Percentiles rank a stretch among this genome's conserved stretches.
These are phyloP conservation scores for Komagataea norvegica DNA, from an alignment of 1,139 yeast species.

Conservation along the genomic window DNA sequence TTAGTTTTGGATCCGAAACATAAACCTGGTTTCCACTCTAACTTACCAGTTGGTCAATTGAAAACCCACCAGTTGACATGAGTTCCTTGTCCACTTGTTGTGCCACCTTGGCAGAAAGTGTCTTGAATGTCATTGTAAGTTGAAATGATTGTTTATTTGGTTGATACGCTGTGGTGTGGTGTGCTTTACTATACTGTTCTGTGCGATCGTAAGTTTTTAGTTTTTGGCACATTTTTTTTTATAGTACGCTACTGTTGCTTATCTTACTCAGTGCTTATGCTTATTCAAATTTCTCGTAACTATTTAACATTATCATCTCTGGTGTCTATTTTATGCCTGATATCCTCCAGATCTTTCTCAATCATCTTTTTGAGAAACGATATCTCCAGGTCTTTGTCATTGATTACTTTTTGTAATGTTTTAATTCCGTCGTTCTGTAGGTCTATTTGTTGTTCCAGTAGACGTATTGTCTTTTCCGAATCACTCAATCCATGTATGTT, in stretches of 20 bases:
- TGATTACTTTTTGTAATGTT: neutral
- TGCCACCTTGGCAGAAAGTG: constrained; percentile 64
- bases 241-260: too few species aligned
- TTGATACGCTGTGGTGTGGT: too few species aligned
- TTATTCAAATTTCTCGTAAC: too few species aligned
- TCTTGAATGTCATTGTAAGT: constrained; percentile 26
- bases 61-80: constrained; percentile 79
- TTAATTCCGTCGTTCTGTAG: constrained; percentile 3
- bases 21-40: neutral
- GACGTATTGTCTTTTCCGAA: neutral
- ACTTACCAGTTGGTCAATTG: constrained; percentile 73
- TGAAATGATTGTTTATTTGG: neutral
- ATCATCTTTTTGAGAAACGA: constrained; percentile 23
- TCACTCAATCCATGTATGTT: too few species aligned
- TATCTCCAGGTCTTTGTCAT: constrained; percentile 20
- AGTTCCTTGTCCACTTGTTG: constrained; percentile 77
- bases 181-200: too few species aligned
- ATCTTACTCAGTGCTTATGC: too few species aligned
- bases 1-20: neutral
- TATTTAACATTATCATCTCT: too few species aligned
- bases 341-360: constrained; percentile 22
- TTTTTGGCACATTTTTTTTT: too few species aligned
- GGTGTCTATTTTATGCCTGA: constrained; percentile 18
- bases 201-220: neutral
- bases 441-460: constrained; percentile 5